Base-by-base conservation (phyloP, 225 moss, liverwort and hornwort species). In the Lunularia cruciata region DNA sequence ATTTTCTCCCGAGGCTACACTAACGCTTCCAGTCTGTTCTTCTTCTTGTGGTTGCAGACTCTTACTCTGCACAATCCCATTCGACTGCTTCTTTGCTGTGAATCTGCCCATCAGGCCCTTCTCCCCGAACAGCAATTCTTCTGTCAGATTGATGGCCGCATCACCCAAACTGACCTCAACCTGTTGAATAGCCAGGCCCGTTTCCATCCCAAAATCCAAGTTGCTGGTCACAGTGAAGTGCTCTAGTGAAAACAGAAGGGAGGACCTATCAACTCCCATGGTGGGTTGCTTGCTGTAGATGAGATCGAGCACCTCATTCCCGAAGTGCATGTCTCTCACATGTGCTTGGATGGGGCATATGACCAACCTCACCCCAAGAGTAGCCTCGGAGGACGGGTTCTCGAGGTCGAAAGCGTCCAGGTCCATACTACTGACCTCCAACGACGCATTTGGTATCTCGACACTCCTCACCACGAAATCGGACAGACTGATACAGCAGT, bases 391-490 rank as follows among this genome's bases (percentile, higher is more conserved):
- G 57, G 68, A 81, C 35, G 82, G 71, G 67, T 84, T 83, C 70
- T 96, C 92, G 62, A 82, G 76, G 76, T 83, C 84, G 49, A 82
- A 89, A 22, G 87, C 72, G 71, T 92, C 87, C 78, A 96, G 81
- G 65, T 90, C 90, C 76, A 96, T 74, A 57, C 81, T 88, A 75
- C 85, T 85, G 68, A 96, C 80, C 74, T 92, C 96, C 83, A 92
- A 53, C 45, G 90, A 90, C 20, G 90, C 72, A 76, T 89, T 84
- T 43, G 96, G 92, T 56, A 87, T 75, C 83, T 86, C 92, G 16
- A 86, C 73, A 74, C 69, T 73, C 78, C 87, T 86, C 37, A 96
- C 55, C 59, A 86, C 81, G 12, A 96, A 49, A 30, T 92, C 92
- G 27, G 79, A 70, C 18, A 96, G 67, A 25, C 80, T 87, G 70